Percentiles rank a stretch among this genome's conserved stretches.
phyloP scores from a whole-genome alignment of 305 asterid species.

The Fraxinus latifolia region DNA sequence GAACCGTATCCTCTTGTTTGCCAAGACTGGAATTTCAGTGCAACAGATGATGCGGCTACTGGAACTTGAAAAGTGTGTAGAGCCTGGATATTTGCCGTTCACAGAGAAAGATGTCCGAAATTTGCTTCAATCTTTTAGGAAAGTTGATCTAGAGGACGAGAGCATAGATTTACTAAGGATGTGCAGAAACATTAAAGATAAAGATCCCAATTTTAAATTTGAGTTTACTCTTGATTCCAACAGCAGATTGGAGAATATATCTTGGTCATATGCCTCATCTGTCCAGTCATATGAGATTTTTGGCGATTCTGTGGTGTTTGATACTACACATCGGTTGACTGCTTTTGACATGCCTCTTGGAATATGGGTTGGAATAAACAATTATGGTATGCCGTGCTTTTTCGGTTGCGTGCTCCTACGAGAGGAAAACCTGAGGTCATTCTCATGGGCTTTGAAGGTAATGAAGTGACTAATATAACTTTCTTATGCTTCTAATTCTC shows the following conservation, averaged over 20 bases:
- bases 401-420: conserved; percentile 91
- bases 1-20: conserved; percentile 86
- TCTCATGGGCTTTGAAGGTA: conserved; percentile 98
- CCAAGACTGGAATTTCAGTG: conserved; percentile 91
- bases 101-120: conserved; percentile 95
- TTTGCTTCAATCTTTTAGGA: conserved; percentile 76
- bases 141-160: conserved; percentile 84
- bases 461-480: conserved; percentile 11
- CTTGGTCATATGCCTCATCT: conserved; percentile 96
- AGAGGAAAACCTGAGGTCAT: conserved; percentile 84
- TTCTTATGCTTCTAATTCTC: conserved; percentile 5
- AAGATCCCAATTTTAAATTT: conserved; percentile 77
- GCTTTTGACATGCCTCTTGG: conserved; percentile 98
- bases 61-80: conserved; percentile 87
- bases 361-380: conserved; percentile 93
- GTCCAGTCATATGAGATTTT: conserved; percentile 72
- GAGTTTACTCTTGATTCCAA: conserved; percentile 73
- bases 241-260: conserved; percentile 81
- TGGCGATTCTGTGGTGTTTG: conserved; percentile 95
- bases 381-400: conserved; percentile 98
- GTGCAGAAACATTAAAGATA: conserved; percentile 90
- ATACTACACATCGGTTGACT: conserved; percentile 85
- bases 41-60: conserved; percentile 95
- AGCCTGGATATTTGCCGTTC: conserved; percentile 87
- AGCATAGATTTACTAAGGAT: conserved; percentile 74